Evolutionary conservation across 2,329 filamentous ascomycete genomes (phyloP), one percentile per base, ranked within the genome.

Genomic region (Xylariaceae sp.): DNA sequence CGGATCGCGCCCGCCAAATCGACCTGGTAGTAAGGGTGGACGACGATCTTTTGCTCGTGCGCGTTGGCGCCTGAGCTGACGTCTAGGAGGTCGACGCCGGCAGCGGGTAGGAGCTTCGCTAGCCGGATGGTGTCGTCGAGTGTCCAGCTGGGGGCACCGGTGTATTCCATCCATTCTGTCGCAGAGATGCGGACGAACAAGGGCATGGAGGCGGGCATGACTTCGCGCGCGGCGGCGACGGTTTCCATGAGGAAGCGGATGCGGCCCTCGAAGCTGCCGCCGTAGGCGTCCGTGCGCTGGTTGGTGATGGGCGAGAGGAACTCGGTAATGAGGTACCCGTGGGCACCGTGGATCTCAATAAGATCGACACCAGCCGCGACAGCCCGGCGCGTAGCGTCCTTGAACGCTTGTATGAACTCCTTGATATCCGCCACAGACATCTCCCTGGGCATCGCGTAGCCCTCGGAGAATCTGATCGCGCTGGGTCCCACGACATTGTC

Each of bases 61-160:
- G 84, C 80, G 67, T 88, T 87, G 40, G 88, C 91, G 35, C 85
- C 89, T 1, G 84, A 85, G 63, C 85, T 90, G 54, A 95, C 83
- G 68, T 96, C 91, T 32, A 96, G 77, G 12, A 95, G 74, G 68
- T 96, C 91, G 43, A 96, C 80, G 32, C 91, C 91, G 9, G 79
- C 75, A 0, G 79, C 80, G 0, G 88, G 87, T 1, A 96, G 79
- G 7, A 86, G 74, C 67, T 81, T 79, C 11, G 89, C 87, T 2
- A 94, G 80, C 51, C 72, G 74, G 58, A 87, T 80, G 55, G 71
- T 87, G 61, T 91, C 80, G 43, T 85, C 79, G n/a, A 86, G 64
- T 3, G 82, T 85, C 89, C 89, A 95, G 29, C 74, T 77, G 5
- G 73, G 71, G 60, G 73, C 73, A 35, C 74, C 73, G 5, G 72